These are phyloP conservation scores for Neofusicoccum sp. DNA, from an alignment of 2,329 filamentous ascomycete genomes.

Conservation along the genomic window DNA sequence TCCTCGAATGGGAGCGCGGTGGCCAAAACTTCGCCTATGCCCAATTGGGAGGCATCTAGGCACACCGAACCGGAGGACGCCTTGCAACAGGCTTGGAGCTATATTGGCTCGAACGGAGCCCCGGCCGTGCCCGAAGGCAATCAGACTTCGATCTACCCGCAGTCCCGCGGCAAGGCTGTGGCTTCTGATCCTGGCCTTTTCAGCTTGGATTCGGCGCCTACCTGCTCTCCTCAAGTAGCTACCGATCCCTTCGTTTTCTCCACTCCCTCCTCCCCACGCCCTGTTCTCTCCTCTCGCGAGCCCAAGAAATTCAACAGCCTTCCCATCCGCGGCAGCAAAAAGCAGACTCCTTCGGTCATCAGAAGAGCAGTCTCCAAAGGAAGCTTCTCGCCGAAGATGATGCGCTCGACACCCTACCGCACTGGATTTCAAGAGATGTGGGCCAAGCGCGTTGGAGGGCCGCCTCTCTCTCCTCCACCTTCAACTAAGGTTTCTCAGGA, in stretches of 20 bases:
- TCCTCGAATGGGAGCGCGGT: constrained; percentile 50
- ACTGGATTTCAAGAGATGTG: constrained; percentile 49
- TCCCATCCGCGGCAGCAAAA: constrained; percentile 25
- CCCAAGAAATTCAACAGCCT: constrained; percentile 20
- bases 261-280: constrained; percentile 34
- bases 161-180: constrained; percentile 31
- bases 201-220: constrained; percentile 27
- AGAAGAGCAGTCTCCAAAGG: constrained; percentile 42
- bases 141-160: constrained; percentile 32
- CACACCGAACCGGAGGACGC: constrained; percentile 41
- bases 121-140: constrained; percentile 30
- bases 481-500: constrained; percentile 29
- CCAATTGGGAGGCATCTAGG: constrained; percentile 44
- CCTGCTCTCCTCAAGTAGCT: constrained; percentile 19
- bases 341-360: constrained; percentile 14
- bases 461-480: constrained; percentile 29
- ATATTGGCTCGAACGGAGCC: constrained; percentile 51
- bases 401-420: constrained; percentile 51
- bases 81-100: constrained; percentile 55
- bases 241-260: constrained; percentile 25
- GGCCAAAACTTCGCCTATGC: constrained; percentile 47
- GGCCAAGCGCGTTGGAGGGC: constrained; percentile 50
- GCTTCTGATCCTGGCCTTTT: constrained; percentile 33
- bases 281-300: constrained; percentile 23
- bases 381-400: constrained; percentile 52